These are phyloP conservation scores for Leucocoprinus sp. DNA, from an alignment of 768 basidiomycete species.

Conservation along the genomic window DNA sequence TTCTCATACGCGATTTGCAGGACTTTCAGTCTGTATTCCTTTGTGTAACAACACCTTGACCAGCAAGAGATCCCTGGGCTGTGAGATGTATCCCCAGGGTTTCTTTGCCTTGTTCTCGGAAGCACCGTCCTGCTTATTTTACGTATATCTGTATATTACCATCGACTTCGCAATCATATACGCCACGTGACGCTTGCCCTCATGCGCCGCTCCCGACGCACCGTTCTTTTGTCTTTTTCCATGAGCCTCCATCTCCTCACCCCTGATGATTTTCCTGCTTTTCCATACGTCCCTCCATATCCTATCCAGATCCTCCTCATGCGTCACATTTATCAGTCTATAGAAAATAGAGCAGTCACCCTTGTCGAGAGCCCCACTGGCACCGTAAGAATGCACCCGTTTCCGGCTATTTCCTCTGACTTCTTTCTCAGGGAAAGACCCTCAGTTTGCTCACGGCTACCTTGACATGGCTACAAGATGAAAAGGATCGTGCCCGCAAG, in stretches of 20 bases:
- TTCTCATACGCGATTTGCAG: conserved; percentile 11
- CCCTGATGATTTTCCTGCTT: conserved; percentile 63
- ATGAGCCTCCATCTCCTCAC: conserved; percentile 44
- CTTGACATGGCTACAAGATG: conserved; percentile 67
- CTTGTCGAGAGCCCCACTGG: conserved; percentile 89
- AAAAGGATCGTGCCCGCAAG: conserved; percentile 59
- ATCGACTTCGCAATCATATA: background rate
- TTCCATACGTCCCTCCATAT: conserved; percentile 82
- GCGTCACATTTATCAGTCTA: conserved; percentile 74
- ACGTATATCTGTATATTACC: background rate
- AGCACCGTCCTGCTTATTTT: conserved; percentile 1
- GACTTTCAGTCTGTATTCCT: conserved; percentile 11
- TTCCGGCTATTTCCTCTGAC: background rate
- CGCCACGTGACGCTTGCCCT: background rate
- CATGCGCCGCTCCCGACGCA: background rate
- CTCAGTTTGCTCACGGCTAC: conserved; percentile 70
- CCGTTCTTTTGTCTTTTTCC: no score
- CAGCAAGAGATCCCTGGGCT: conserved; percentile 11
- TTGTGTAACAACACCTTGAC: conserved; percentile 12
- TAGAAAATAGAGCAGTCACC: conserved; percentile 68
- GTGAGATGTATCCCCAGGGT: conserved; percentile 5
- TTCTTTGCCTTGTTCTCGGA: conserved; percentile 7
- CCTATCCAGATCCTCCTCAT: conserved; percentile 81
- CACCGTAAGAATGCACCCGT: conserved; percentile 43
- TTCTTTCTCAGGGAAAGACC: conserved; percentile 65